Percentiles rank a stretch among this genome's conserved stretches.
These are phyloP conservation scores for Brassica carinata DNA, from an alignment of 345 rosid genomes.

Conservation along the genomic window DNA sequence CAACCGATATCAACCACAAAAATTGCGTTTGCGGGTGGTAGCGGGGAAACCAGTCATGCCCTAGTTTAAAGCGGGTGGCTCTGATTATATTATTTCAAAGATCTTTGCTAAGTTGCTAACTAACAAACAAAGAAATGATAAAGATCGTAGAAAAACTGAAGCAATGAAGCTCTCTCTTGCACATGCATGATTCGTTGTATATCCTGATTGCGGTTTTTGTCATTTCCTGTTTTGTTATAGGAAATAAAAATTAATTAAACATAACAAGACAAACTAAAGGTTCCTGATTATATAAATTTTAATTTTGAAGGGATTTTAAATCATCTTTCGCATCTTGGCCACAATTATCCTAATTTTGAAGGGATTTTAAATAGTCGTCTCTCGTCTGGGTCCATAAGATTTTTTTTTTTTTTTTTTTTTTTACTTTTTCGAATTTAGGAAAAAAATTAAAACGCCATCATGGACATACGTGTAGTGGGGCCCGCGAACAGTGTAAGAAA, in stretches of 20 bases:
- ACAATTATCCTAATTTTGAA: neutral
- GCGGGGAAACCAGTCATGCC: no score
- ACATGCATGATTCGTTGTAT: conserved; percentile 11
- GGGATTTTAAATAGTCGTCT: no score
- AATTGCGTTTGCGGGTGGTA: no score
- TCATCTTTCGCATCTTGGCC: neutral
- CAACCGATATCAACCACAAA: no score
- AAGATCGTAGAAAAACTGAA: neutral
- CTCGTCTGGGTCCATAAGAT: neutral
- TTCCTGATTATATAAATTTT: neutral
- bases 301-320: neutral
- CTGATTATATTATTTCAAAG: conserved; percentile 4
- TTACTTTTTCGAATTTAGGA: no score
- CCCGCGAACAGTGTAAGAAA: no score
- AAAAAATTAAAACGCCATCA: no score
- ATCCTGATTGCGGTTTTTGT: conserved; percentile 1
- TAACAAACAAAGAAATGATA: neutral
- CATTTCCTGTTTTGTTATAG: conserved; percentile 4
- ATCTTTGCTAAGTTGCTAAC: neutral
- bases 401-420: no score
- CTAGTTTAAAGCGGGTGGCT: neutral
- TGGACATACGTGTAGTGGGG: no score
- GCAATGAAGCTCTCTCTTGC: conserved; percentile 24
- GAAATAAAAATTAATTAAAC: neutral
- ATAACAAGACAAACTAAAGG: conserved; percentile 8